Evolutionary conservation across 129 eudicot genomes (phyloP), one percentile per base, ranked within the genome.

Genomic region (carrot (Daucus carota)): DNA sequence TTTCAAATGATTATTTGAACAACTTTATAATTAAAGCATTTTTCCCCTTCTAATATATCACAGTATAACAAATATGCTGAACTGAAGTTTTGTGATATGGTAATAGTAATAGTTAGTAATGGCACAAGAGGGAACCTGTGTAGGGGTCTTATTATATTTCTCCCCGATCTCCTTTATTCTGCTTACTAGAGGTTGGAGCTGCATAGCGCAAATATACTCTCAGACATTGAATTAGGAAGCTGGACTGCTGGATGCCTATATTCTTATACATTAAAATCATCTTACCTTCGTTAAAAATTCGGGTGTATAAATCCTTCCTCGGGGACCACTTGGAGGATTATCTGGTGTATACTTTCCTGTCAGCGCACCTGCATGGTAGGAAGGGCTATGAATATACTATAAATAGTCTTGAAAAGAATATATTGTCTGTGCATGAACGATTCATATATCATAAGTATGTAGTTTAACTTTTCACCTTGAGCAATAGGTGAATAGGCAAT

Each of bases 401-500:
- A 5, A 18, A 50, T 50, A 20, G 26, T 50, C 57, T 48, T n/a
- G n/a, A 50, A 50, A 50, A 50, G 59, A 11, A 50, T 50, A 18
- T 14, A 50, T 6, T 50, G 18, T 18, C 0, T 47, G 16, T 47
- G 57, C 57, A 17, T 48, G 18, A 17, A 17, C n/a, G n/a, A n/a
- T n/a, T 46, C 52, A 7, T 50, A 8, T 14, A 52, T 20, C 62
- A 22, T 52, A 48, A 50, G 60, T 50, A n/a, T 54, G 63, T 54
- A n/a, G 48, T 60, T 43, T 12, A 14, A 26, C 36, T 26, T 38
- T 72, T 81, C 77, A 92, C 99, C 99, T 85, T 95, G 97, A 83
- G 96, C 99, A 31, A 95, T 86, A 38, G 99, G 99, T 16, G 97
- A 87, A 72, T 91, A 91, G 2, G 99, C 99, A 46, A 95, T 95